phyloP scores from a whole-genome alignment of 2,329 filamentous ascomycete genomes.

The Parastagonospora nodorum region DNA sequence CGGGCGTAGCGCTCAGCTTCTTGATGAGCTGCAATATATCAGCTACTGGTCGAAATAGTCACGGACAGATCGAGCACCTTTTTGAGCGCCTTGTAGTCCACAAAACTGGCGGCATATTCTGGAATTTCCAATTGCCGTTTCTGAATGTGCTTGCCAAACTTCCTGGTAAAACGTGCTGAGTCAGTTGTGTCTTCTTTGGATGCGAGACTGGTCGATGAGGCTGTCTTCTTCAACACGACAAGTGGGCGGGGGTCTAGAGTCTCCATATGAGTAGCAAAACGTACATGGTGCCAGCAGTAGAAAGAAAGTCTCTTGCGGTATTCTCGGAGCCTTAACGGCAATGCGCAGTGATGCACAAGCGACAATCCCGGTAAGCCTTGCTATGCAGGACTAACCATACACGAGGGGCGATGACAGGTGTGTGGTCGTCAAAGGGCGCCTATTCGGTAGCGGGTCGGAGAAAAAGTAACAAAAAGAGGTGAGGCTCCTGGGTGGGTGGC shows the following conservation, averaged over 20 bases:
- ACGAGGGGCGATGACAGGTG: constrained; percentile 29
- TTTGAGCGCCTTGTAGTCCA: constrained; percentile 98
- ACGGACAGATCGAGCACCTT: constrained; percentile 67
- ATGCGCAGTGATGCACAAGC: constrained; percentile 38
- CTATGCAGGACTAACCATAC: constrained; percentile 40
- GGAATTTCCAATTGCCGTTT: constrained; percentile 98
- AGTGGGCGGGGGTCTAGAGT: constrained; percentile 34
- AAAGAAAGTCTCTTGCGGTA: constrained; percentile 24
- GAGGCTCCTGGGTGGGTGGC: constrained; percentile 24
- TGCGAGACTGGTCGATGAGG: constrained; percentile 42
- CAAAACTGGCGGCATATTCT: constrained; percentile 98
- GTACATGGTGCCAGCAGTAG: constrained; percentile 43
- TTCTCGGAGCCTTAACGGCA: constrained; percentile 22
- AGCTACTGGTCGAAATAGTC: constrained; percentile 4
- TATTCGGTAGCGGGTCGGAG: constrained; percentile 31
- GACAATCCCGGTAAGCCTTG: constrained; percentile 30
- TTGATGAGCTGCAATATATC: constrained; percentile 80
- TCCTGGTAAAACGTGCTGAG: constrained; percentile 66
- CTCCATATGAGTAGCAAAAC: constrained; percentile 42
- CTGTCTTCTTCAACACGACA: constrained; percentile 38
- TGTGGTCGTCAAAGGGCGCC: constrained; percentile 35
- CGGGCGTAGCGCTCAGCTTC: constrained; percentile 90
- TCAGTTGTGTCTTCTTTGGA: constrained; percentile 47
- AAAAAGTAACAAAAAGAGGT: constrained; percentile 29
- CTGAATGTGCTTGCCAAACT: constrained; percentile 99